Evolutionary conservation across 1,139 yeast genomes (phyloP), one percentile per base, ranked within the genome.

Genomic region (Eremothecium coryli): DNA sequence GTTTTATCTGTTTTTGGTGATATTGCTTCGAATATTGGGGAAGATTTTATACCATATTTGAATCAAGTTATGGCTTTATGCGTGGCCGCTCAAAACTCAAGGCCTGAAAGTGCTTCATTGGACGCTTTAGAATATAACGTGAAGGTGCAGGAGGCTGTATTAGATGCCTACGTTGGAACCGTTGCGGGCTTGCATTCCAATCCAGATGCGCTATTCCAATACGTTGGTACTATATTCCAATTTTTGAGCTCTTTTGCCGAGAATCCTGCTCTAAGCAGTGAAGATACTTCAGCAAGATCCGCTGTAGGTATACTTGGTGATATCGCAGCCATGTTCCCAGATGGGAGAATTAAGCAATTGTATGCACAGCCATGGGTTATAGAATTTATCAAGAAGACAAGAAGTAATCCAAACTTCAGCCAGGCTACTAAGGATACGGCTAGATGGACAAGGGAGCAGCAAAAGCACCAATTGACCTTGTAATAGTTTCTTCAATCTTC

Each of bases 1-100:
- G 84, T 88, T 22, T 66, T 93, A 46, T 84, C 96, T n/a, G 86
- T 95, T 52, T 84, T 90, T 58, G 98, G 98, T 43, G 98, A 90
- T 59, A 72, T 93, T 52, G 97, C 98, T 2, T 73, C 95, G 2
- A 76, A 93, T 8, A 76, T 88, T 45, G 96, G 95, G 5, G 54
- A 68, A 3, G 71, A 70, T 37, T 90, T 88, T 60, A 70, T 70
- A 45, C 84, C 79, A 38, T 90, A 84, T 59, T 64, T 86, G 46
- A 74, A 70, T 31, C 82, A 76, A 44, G 95, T 86, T 18, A 80
- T 88, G 80, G 72, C 70, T 31, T 31, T 73, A 65, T 54, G 69
- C 57, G 52, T 59, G 56, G 56, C 66, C 40, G 61, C 66, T 43
- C 60, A 64, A 54, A 44, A 66, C 65, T 32, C 65, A 49, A 45